Conservation (phyloP, 2,329 filamentous ascomycete genomes). For the Nakataea oryzae region DNA sequence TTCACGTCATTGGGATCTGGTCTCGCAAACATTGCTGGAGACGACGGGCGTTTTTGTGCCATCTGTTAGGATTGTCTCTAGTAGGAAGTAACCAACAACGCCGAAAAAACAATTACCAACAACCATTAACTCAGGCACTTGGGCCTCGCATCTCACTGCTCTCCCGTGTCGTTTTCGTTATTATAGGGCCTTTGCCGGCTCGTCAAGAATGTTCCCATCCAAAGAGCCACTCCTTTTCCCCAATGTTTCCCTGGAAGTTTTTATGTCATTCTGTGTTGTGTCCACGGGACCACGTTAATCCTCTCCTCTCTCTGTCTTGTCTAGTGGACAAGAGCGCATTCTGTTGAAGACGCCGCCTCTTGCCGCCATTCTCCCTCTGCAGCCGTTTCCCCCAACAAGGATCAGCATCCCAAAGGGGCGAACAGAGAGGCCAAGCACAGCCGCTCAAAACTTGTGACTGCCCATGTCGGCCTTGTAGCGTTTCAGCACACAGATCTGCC, state of each 20-base stretch:
- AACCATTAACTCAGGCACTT: neutral
- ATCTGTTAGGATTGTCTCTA: neutral
- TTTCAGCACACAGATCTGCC: conserved; percentile 7
- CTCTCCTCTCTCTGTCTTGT: neutral
- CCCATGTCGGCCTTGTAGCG: neutral
- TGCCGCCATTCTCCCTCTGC: neutral
- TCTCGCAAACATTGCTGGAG: neutral
- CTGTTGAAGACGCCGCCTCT: neutral
- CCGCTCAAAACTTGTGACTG: neutral
- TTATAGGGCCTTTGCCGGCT: neutral
- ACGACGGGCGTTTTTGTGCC: neutral
- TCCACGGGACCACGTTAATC: neutral
- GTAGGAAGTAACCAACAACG: neutral
- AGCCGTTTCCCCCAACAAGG: too few species aligned
- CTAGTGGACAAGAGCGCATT: neutral
- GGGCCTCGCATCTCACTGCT: too few species aligned
- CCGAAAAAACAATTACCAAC: neutral
- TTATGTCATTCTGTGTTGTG: neutral
- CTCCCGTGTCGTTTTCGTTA: neutral
- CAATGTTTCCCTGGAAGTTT: neutral
- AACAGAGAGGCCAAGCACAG: neutral
- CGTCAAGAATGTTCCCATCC: neutral
- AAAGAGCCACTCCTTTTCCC: neutral
- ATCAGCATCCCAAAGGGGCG: neutral
- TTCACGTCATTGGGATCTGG: neutral